A percentile compares a stretch with the other conserved stretches of the same genome.
These are phyloP conservation scores for Magnaporthiopsis rhizophila DNA, from an alignment of 2,329 filamentous ascomycete genomes.

Conservation along the genomic window DNA sequence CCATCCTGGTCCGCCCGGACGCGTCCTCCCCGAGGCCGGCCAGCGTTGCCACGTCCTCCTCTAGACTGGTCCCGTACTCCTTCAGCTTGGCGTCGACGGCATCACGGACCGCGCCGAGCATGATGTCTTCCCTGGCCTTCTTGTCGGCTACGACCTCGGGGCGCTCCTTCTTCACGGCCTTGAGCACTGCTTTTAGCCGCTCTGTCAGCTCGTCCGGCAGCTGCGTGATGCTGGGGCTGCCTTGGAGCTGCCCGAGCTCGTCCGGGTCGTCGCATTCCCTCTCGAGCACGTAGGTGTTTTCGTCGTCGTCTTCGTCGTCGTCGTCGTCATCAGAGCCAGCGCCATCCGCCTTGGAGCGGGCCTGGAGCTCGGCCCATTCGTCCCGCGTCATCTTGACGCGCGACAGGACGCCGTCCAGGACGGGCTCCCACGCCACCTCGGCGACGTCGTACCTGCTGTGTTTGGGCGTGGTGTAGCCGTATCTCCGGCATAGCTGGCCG, in stretches of 20 bases:
- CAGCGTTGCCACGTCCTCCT: slow-evolving; percentile 19
- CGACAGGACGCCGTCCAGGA: slow-evolving; percentile 15
- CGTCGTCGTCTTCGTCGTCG: slow-evolving; percentile 58
- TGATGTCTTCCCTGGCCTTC: slow-evolving; percentile 38
- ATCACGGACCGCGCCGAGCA: slow-evolving; percentile 28
- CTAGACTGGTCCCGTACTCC: slow-evolving; percentile 22
- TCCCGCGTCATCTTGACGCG: slow-evolving; percentile 15
- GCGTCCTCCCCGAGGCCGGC: slow-evolving; percentile 5
- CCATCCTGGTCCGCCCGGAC: slow-evolving; percentile 17
- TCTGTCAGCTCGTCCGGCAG: slow-evolving; percentile 44
- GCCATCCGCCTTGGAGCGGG: slow-evolving; percentile 16
- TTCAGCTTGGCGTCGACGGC: slow-evolving; percentile 19
- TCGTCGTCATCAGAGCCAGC: slow-evolving; percentile 24
- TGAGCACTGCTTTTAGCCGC: slow-evolving; percentile 43
- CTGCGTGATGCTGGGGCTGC: slow-evolving; percentile 27
- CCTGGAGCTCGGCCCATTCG: slow-evolving; percentile 31
- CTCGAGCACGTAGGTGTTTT: slow-evolving; percentile 67
- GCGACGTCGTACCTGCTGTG: slow-evolving; percentile 77
- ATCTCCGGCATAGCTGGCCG: slow-evolving; percentile 73
- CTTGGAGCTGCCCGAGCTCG: slow-evolving; percentile 30
- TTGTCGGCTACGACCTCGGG: slow-evolving; percentile 35
- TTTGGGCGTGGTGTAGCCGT: slow-evolving; percentile 77
- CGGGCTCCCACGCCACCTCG: slow-evolving; percentile 58
- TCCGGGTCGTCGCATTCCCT: slow-evolving; percentile 44
- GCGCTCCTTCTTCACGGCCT: slow-evolving; percentile 35